Base-by-base conservation (phyloP, 2,329 filamentous ascomycete species). In the Fusarium redolens region DNA sequence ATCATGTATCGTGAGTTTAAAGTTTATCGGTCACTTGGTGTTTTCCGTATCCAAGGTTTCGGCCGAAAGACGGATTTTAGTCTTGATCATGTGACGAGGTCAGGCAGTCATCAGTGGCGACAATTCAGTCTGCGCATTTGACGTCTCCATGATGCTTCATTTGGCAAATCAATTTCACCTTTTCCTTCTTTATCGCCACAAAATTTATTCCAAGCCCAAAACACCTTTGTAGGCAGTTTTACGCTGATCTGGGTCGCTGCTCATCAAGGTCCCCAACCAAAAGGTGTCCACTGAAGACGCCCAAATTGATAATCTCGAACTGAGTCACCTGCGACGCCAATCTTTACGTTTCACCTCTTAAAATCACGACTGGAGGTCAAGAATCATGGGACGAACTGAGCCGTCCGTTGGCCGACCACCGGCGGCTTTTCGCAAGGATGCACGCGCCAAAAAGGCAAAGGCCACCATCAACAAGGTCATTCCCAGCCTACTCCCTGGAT, bases 401-500 rank as follows among this genome's bases (percentile, higher is more conserved):
- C 77, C 77, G 2, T 78, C 77, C 3, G 30, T 71, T 3, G 72
- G 75, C 2, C 68, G 65, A 7, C 73, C 75, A 8, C 77, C 77
- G 0, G 75, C 77, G 11, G 67, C 69, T 12, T 77, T 78, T 20
- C 77, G 77, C 47, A 75, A 73, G 14, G 79, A 79, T 40, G 80
- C 82, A 4, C 85, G 87, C 40, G 85, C 91, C 18, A 90, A 90
- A 73, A 83, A 84, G 63, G 89, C 88, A 35, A 87, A 86, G 59
- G 83, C 86, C 13, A 90, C 89, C 5, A 79, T 91, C 66, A 90
- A 91, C 78, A 87, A 87, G 74, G 82, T 85, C n/a, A 86, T 92
- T 15, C 90, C 90, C 4, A 81, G 86, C 0, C 80, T 91, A 13
- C 80, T 91, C 4, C 79, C 83, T 1, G 83, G 86, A 5, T 86